Evolutionary conservation across 1,139 yeast genomes (phyloP).

Genomic region (Eremothecium sinecaudum): DNA sequence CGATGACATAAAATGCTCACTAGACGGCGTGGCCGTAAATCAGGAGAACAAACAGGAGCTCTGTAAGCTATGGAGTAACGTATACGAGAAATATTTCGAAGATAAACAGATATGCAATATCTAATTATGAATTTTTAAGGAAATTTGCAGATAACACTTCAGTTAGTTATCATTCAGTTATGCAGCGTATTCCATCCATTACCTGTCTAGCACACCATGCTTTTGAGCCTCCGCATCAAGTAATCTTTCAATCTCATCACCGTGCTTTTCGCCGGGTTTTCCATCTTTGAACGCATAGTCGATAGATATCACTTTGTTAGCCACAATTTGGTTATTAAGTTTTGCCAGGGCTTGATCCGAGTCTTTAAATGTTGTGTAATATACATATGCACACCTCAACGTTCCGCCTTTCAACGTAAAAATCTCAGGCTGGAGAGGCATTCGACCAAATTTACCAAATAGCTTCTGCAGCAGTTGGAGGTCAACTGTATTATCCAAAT

Average conservation of each 20-base stretch:
- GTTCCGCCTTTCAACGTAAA: slow-evolving; percentile 46
- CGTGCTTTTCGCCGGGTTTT: slow-evolving; percentile 51
- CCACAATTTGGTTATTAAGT: slow-evolving; percentile 59
- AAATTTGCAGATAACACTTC: no score
- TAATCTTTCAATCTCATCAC: slow-evolving; percentile 68
- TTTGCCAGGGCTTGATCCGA: slow-evolving; percentile 66
- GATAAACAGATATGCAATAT: no score
- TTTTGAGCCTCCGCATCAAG: slow-evolving; percentile 59
- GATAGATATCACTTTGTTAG: slow-evolving; percentile 55
- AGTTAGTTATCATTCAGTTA: no score
- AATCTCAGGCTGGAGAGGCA: slow-evolving; percentile 45
- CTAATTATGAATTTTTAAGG: no score
- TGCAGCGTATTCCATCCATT: not conserved
- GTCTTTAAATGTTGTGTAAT: slow-evolving; percentile 52
- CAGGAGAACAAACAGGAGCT: no score
- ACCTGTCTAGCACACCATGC: slow-evolving; percentile 19
- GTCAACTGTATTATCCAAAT: slow-evolving; percentile 62
- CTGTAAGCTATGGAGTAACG: no score
- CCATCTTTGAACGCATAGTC: slow-evolving; percentile 69
- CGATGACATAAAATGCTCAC: slow-evolving; percentile 21
- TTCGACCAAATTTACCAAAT: slow-evolving; percentile 60
- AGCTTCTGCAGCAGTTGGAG: slow-evolving; percentile 49
- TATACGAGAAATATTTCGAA: no score
- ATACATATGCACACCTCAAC: slow-evolving; percentile 52
- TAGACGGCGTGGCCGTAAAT: no score